Percentiles rank a stretch among this genome's conserved stretches.
phyloP scores from a whole-genome alignment of 2,329 filamentous ascomycete genomes.

The Calonectria pseudoreteaudii region DNA sequence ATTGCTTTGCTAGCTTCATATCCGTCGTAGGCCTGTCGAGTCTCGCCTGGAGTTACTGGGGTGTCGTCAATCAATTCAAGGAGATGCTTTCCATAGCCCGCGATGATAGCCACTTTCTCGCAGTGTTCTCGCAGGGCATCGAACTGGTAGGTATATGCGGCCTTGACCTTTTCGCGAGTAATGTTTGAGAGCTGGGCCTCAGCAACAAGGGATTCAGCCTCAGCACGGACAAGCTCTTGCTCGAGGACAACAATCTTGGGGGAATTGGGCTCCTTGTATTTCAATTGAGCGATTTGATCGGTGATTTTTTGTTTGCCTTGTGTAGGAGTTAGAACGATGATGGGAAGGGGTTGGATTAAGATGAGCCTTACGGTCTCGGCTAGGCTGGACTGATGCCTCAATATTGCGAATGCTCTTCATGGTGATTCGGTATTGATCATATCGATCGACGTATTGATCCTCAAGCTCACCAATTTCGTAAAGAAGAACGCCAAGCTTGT shows the following conservation, averaged over 20 bases:
- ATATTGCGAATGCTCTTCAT: constrained; percentile 99
- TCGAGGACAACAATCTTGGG: constrained; percentile 97
- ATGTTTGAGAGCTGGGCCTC: constrained; percentile 99
- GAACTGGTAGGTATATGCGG: constrained; percentile 97
- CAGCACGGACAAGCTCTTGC: constrained; percentile 97
- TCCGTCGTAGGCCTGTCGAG: constrained; percentile 93
- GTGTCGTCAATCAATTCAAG: constrained; percentile 96
- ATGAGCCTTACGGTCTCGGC: constrained; percentile 83
- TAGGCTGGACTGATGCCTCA: constrained; percentile 97
- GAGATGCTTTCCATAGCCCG: constrained; percentile 97
- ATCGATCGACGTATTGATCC: constrained; percentile 97
- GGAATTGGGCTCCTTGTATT: constrained; percentile 99
- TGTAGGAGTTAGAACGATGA: constrained; percentile 15
- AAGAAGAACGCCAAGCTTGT: constrained; percentile 97
- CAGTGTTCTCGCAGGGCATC: constrained; percentile 97
- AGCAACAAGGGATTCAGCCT: constrained; percentile 98
- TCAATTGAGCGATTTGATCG: constrained; percentile 97
- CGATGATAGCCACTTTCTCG: constrained; percentile 98
- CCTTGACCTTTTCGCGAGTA: constrained; percentile 98
- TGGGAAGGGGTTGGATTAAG: not conserved
- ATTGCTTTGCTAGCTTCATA: constrained; percentile 99
- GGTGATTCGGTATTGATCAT: constrained; percentile 98
- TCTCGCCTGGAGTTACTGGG: constrained; percentile 96
- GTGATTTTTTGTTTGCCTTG: constrained; percentile 98
- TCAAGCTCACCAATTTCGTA: constrained; percentile 99